Base-by-base conservation (phyloP, 441 rosid genomes). In the Populus hybrid region DNA sequence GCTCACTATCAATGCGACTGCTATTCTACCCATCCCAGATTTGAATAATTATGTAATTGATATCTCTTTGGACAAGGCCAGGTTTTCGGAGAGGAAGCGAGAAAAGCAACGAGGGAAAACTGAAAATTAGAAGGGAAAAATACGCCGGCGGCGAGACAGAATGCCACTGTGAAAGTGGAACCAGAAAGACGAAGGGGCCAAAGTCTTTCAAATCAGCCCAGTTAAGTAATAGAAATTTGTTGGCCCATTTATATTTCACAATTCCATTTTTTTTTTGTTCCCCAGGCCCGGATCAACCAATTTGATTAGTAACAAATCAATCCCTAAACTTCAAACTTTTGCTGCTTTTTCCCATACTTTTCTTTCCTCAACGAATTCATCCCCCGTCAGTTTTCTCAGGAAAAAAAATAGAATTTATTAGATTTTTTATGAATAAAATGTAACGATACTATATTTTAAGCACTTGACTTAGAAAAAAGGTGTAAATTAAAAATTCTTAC, bases 1-100 rank as follows among this genome's bases (percentile, higher is more conserved):
- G 88, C 93, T 87, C 84, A 86, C 92, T 8, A 91, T 85, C 57
- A 86, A 86, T 30, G 88, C 97, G 59, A 90, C 89, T n/a, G 86
- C 87, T 34, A 83, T 23, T 85, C 81, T 89, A 67, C 98, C 95
- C 99, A 92, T 95, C 75, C 70, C 75, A 35, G 14, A 32, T 67
- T 67, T 4, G 4, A 46, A 46, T 46, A 46, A 46, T 14, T 46
- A 46, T 46, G 57, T 5, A 46, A 46, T 12, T 46, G 20, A 46
- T 46, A 46, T 46, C 57, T 46, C 57, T 46, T 4, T 4, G 57
- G 20, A 14, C 20, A 46, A 46, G 57, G 20, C 57, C 57, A 46
- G 57, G 57, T 46, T 46, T 46, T 46, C 57, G 20, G 57, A 14
- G 57, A 46, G 57, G 50, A 11, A 40, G 50, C 12, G 16, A 40